These are phyloP conservation scores for Quercus glauca DNA, from an alignment of 306 rosid genomes.

Conservation along the genomic window DNA sequence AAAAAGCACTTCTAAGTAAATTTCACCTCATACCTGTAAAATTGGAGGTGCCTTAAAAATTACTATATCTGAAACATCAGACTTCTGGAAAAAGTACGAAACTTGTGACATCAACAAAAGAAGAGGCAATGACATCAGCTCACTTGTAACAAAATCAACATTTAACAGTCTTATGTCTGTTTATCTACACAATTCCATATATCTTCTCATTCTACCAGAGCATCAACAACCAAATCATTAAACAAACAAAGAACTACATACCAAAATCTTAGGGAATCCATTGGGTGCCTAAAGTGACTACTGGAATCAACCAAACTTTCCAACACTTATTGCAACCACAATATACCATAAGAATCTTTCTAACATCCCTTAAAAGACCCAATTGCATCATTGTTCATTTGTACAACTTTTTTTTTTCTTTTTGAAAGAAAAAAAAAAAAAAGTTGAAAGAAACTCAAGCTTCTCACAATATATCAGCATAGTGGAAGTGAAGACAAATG, in stretches of 20 bases:
- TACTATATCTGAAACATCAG: conserved; percentile 86
- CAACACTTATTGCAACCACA: not conserved
- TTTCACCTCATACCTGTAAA: conserved; percentile 50
- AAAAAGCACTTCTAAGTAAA: not conserved
- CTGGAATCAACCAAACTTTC: not conserved
- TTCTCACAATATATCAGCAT: too few species aligned
- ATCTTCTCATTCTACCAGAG: not conserved
- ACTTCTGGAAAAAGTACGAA: conserved; percentile 74
- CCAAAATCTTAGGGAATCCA: not conserved
- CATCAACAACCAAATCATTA: not conserved
- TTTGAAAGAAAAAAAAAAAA: too few species aligned
- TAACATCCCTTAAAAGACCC: too few species aligned
- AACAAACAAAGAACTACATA: not conserved
- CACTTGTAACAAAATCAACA: not conserved
- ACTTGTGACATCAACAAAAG: conserved; percentile 47
- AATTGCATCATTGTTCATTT: too few species aligned
- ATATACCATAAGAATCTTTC: not conserved
- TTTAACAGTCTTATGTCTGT: not conserved
- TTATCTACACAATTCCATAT: not conserved
- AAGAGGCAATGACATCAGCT: conserved; percentile 7
- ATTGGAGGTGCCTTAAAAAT: conserved; percentile 80
- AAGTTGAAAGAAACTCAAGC: too few species aligned
- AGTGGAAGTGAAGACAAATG: too few species aligned
- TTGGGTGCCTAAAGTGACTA: not conserved
- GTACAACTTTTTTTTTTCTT: too few species aligned